Base-by-base conservation (phyloP, 2,329 filamentous ascomycete genomes). In the Microdochium paspali region DNA sequence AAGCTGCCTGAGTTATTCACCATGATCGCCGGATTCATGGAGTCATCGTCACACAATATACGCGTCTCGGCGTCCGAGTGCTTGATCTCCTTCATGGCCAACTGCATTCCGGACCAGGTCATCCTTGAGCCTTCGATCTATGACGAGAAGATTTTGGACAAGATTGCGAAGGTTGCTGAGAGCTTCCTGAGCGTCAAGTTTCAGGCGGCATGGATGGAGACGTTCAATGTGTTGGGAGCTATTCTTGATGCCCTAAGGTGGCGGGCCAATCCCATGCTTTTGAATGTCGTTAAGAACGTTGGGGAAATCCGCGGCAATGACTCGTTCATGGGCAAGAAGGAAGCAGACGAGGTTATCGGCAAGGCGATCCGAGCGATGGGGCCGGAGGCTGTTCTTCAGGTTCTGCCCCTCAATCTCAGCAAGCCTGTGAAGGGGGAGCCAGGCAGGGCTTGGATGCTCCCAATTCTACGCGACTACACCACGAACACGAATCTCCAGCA, bases 31-130 rank as follows among this genome's bases (percentile, higher is more conserved):
- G 73, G 77, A 26, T 97, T 95, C 61, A 78, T 98, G 53, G 80
- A 87, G 44, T 95, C 90, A 1, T 80, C 87, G 1, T 91, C 90
- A 1, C 85, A 91, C 66, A 96, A 96, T 64, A 95, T 98, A 58
- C 82, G 93, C 50, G 80, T 95, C 26, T 97, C 93, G 3, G 89
- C 93, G 3, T 94, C 93, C 0, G 91, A 98, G 65, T 96, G 93
- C 63, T 70, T 98, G 50, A 86, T 96, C 48, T 96, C 91, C 1
- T 93, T 98, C 62, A 76, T 95, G 60, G 86, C 82, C 54, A 96
- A 93, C 62, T 94, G 93, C 59, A 76, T 98, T 25, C 93, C 93
- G 1, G 76, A 84, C 45, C 82, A 80, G 55, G 87, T 90, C 43
- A 82, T 98, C 30, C 67, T 95, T 6, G 88, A 96, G 54, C 90